Base-by-base conservation (phyloP, 2,329 filamentous ascomycete genomes). In the Cladosporium sp. region DNA sequence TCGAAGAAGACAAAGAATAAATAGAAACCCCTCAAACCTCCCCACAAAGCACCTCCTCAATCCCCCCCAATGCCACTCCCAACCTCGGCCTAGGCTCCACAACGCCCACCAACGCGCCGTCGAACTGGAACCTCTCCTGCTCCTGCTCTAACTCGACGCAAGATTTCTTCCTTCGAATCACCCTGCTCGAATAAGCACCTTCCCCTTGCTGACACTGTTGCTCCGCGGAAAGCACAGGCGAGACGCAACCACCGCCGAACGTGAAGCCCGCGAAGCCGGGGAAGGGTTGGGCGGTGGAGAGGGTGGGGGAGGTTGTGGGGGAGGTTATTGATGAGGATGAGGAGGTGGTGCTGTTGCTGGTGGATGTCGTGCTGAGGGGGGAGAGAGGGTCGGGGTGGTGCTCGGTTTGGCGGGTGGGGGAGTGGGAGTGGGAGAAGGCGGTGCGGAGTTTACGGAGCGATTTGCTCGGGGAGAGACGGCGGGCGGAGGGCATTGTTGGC, bases 21-120 rank as follows among this genome's bases (percentile, higher is more conserved):
- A 38, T 9, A 27, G 22, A 27, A 27, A 19, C 6, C 50, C 30
- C 22, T n/a, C 18, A 61, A 4, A 60, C 51, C 39, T 52, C 47
- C 19, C 64, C 63, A 32, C 57, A 53, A 8, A 67, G 45, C 29
- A 67, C 55, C 54, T 66, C 64, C 52, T 66, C 63, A 37, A 67
- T 67, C 6, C 63, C 61, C 2, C 61, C 63, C 52, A 60, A 50
- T 12, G 59, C 53, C 37, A 50, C 20, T 3, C 57, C 59, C 13
- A 50, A 39, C 39, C 49, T 54, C 4, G 64, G 65, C 40, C 65
- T 53, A 24, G 65, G 65, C 56, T 68, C 65, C 11, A 67, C 55
- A 7, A 67, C 27, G 4, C 52, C 50, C 12, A 57, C 51, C 5
- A 67, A 49, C 29, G 56, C 56, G 32, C 55, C 56, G 13, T 53